Conservation (phyloP, 2,329 filamentous ascomycete species). For the Colletotrichum cereale region DNA sequence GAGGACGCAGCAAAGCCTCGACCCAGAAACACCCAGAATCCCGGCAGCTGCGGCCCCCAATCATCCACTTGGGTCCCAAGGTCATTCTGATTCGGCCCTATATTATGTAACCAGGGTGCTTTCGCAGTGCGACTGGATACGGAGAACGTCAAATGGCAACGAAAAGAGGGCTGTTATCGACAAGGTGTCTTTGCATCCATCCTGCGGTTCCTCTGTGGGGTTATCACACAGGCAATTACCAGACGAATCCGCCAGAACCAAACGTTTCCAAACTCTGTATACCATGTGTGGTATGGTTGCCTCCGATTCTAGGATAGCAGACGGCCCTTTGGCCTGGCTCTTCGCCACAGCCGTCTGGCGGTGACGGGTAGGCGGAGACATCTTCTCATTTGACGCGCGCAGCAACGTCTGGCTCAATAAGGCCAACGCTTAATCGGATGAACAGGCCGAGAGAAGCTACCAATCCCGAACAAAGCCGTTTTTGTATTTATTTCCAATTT, state of each 20-base stretch:
- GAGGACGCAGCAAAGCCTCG: slow-evolving; percentile 12
- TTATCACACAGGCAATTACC: not conserved
- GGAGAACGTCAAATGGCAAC: not conserved
- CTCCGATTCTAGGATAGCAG: not conserved
- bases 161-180: not conserved
- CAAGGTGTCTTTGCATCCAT: slow-evolving; percentile 8
- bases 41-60: slow-evolving; percentile 25
- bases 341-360: not conserved
- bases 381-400: slow-evolving; percentile 1
- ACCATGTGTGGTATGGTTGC: not conserved
- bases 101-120: not conserved
- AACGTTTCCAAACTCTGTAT: too few relatives aligned
- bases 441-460: slow-evolving; percentile 22
- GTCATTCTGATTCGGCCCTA: slow-evolving; percentile 12
- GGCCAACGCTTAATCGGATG: slow-evolving; percentile 20
- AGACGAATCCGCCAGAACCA: not conserved
- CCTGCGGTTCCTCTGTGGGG: not conserved
- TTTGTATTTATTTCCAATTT: not conserved
- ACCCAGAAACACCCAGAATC: slow-evolving; percentile 4
- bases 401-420: slow-evolving; percentile 9
- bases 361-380: slow-evolving; percentile 2
- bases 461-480: slow-evolving; percentile 7
- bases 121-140: slow-evolving; percentile 13
- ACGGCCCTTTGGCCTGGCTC: not conserved
- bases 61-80: slow-evolving; percentile 13